Evolutionary conservation across 2,329 filamentous ascomycete genomes (phyloP), one percentile per base, ranked within the genome.

Genomic region (Allantophomopsis lycopodina): DNA sequence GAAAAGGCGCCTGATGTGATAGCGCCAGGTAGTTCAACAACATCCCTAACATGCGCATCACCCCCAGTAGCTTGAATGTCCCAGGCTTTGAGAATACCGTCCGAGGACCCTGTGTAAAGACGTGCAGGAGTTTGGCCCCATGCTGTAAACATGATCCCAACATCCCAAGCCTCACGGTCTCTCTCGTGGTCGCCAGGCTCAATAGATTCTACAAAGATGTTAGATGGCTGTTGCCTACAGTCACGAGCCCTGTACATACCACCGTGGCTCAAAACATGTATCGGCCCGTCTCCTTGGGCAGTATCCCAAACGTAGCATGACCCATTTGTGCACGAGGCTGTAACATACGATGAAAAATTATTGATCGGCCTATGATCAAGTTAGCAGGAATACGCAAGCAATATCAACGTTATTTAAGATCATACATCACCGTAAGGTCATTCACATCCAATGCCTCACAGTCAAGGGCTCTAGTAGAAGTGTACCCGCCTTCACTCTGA

Each of bases 291-390:
- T n/a, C 64, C 66, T 10, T 59, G 61, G 0, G 67, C 63, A 2
- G 73, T 73, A 44, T 79, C 76, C 73, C 74, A 80, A 1, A 80
- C 63, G 43, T 79, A 79, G 0, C 71, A 69, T 7, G 65, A 69
- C 13, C 74, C 72, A 44, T 79, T 68, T 0, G 76, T 79, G 45
- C 73, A 78, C 3, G 68, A 70, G 0, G 74, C 76, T 1, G 75
- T 73, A 13, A 79, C 55, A 43, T 76, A 79, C 16, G 64, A 63
- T 43, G 65, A 65, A 0, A 50, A 36, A 1, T 48, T 39, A 39
- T 69, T 71, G 45, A 74, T 78, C 1, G 74, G 69, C 52, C 63
- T 66, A 40, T 5, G 7, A 41, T 16, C 4, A 17, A 36, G 45
- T 61, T 50, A 59, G 52, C 32, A 40, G 20, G 17, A 6, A 36